A percentile compares a stretch with the other conserved stretches of the same genome.
These are phyloP conservation scores for Sclerotiophoma versabilis DNA, from an alignment of 2,329 filamentous ascomycete species.

Conservation along the genomic window DNA sequence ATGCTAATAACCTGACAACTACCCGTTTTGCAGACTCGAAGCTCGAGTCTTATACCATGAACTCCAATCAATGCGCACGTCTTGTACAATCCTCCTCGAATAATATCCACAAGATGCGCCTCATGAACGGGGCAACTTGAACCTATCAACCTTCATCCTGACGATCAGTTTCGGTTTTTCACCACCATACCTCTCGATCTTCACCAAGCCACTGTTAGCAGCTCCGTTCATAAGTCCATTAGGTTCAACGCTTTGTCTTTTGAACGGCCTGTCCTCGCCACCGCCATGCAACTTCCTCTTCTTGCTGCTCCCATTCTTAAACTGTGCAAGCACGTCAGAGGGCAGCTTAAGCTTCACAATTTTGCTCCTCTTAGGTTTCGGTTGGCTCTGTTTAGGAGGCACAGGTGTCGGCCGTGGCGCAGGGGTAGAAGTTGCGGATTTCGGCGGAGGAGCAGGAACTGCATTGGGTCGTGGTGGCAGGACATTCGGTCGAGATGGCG, in stretches of 20 bases:
- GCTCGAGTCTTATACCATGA: slow-evolving; percentile 1
- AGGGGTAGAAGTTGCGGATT: slow-evolving; percentile 9
- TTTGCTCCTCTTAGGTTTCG: slow-evolving; percentile 34
- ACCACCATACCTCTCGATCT: slow-evolving; percentile 24
- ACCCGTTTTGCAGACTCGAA: slow-evolving; percentile 9
- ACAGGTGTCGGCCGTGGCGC: slow-evolving; percentile 18
- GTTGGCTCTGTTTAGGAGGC: slow-evolving; percentile 5
- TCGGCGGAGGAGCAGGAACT: slow-evolving; percentile 14
- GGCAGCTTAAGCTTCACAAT: slow-evolving; percentile 35
- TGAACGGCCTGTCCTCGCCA: slow-evolving; percentile 32
- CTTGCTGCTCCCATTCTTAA: slow-evolving; percentile 22
- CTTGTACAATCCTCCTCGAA: neutral
- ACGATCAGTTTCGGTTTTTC: slow-evolving; percentile 28
- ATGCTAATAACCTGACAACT: slow-evolving; percentile 17
- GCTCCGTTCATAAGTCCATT: slow-evolving; percentile 19
- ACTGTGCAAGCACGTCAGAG: slow-evolving; percentile 21
- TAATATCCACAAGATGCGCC: neutral
- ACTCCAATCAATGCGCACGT: slow-evolving; percentile 10
- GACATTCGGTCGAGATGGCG: slow-evolving; percentile 19
- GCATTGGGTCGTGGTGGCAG: slow-evolving; percentile 24
- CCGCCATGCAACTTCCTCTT: slow-evolving; percentile 32
- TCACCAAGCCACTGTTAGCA: slow-evolving; percentile 26
- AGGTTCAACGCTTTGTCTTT: slow-evolving; percentile 40
- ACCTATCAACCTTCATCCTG: slow-evolving; percentile 29
- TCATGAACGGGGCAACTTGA: slow-evolving; percentile 9